phyloP scores from a whole-genome alignment of 2,329 filamentous ascomycete genomes.

The Beauveria sp. region DNA sequence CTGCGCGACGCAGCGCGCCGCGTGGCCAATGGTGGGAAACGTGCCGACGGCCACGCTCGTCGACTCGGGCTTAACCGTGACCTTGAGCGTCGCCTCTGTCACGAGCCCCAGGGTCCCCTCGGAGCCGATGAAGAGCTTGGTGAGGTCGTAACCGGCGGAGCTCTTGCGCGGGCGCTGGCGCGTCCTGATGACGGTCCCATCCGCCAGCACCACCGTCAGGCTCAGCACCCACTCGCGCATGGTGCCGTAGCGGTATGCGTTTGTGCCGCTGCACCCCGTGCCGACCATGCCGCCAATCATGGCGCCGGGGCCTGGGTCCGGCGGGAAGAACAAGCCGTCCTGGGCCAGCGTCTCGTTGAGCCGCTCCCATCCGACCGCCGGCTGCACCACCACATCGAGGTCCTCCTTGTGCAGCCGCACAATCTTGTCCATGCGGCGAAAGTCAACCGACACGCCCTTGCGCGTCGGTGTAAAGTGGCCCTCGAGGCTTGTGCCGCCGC shows the following conservation, averaged over 20 bases:
- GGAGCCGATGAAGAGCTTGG: conserved; percentile 79
- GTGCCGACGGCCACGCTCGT: conserved; percentile 71
- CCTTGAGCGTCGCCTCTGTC: conserved; percentile 82
- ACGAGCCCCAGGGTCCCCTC: conserved; percentile 89
- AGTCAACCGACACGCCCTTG: conserved; percentile 80
- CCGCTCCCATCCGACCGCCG: conserved; percentile 78
- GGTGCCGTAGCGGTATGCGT: conserved; percentile 86
- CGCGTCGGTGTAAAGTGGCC: conserved; percentile 80
- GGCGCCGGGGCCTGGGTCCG: conserved; percentile 82
- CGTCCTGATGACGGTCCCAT: conserved; percentile 86
- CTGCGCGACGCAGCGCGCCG: conserved; percentile 69
- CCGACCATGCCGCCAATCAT: conserved; percentile 89
- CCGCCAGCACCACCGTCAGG: conserved; percentile 80
- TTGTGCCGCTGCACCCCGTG: conserved; percentile 69
- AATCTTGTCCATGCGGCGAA: conserved; percentile 77
- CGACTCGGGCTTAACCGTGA: conserved; percentile 72
- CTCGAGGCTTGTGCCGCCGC: conserved; percentile 82
- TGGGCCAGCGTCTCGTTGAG: conserved; percentile 70
- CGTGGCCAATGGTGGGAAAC: conserved; percentile 54
- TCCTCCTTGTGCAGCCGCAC: conserved; percentile 69
- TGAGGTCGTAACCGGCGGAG: conserved; percentile 86
- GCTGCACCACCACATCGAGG: conserved; percentile 69
- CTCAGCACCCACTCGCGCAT: conserved; percentile 92
- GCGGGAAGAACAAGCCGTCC: conserved; percentile 81
- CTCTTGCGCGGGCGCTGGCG: conserved; percentile 82